Evolutionary conservation across 2,329 filamentous ascomycete genomes (phyloP).

Genomic region (Zymoseptoria brevis): DNA sequence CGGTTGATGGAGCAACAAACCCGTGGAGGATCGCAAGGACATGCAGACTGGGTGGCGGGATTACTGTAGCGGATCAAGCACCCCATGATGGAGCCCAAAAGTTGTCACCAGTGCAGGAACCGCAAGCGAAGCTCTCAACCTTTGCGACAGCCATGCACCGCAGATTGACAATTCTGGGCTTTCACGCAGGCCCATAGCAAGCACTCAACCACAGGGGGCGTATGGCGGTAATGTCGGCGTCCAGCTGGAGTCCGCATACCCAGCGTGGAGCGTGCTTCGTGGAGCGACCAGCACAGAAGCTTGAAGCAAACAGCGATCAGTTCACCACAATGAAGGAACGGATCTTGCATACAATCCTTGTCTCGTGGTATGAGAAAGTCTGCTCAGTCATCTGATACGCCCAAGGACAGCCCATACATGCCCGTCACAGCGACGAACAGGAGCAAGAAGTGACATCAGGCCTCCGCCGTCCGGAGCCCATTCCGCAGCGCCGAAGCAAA

Average conservation of each 20-base stretch:
- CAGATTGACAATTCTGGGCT: neutral
- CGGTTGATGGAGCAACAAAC: neutral
- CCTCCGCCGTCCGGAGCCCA: neutral
- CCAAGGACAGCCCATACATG: neutral
- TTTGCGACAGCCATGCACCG: neutral
- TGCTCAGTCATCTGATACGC: neutral
- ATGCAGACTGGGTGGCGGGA: neutral
- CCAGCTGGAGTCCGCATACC: neutral
- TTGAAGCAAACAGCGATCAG: neutral
- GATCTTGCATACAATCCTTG: neutral
- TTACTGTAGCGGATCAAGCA: neutral
- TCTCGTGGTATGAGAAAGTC: neutral
- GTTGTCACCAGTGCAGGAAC: neutral
- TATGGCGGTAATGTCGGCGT: neutral
- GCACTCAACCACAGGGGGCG: neutral
- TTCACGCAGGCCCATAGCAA: neutral
- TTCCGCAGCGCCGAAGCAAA: neutral
- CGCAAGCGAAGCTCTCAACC: neutral
- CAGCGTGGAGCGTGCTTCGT: neutral
- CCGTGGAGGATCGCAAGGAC: neutral
- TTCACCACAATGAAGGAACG: neutral
- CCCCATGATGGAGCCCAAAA: neutral
- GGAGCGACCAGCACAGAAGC: neutral
- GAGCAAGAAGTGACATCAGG: neutral
- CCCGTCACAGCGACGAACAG: neutral